phyloP scores from a whole-genome alignment of 768 basidiomycete genomes.

The Tremella fuciformis region DNA sequence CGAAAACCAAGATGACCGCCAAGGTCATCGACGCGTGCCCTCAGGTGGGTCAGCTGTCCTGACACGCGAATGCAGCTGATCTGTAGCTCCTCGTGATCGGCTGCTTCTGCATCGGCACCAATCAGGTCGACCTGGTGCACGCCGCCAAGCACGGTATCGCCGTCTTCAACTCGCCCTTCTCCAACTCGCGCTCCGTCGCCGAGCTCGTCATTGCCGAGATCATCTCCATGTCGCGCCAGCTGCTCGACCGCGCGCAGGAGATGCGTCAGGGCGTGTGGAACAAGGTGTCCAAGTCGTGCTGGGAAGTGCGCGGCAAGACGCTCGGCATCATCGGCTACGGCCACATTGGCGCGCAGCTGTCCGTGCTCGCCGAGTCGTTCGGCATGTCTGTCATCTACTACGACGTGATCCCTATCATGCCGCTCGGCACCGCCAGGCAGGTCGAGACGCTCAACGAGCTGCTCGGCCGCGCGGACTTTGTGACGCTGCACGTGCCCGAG shows the following conservation, averaged over 20 bases:
- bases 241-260: conserved; percentile 82
- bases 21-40: conserved; percentile 80
- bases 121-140: conserved; percentile 86
- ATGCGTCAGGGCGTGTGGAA: conserved; percentile 91
- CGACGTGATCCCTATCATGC: conserved; percentile 96
- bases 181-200: conserved; percentile 97
- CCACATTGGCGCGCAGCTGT: conserved; percentile 95
- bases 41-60: conserved; percentile 59
- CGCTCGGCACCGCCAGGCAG: conserved; percentile 87
- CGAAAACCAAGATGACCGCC: conserved; percentile 94
- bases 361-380: conserved; percentile 92
- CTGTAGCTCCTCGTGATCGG: conserved; percentile 86
- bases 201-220: conserved; percentile 95
- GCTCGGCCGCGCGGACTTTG: conserved; percentile 79
- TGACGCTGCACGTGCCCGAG: conserved; percentile 95
- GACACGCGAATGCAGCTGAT: neutral
- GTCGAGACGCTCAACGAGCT: conserved; percentile 74
- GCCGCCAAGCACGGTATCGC: conserved; percentile 87
- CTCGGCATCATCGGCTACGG: conserved; percentile 97
- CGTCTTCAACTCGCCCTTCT: conserved; percentile 94
- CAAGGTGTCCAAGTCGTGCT: conserved; percentile 96
- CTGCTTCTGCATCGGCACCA: conserved; percentile 99
- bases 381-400: conserved; percentile 94
- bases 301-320: conserved; percentile 97
- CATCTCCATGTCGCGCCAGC: conserved; percentile 88